Percentiles rank a stretch among this genome's conserved stretches.
phyloP scores from a whole-genome alignment of 805 yeast species.

The Ogataea pignaliae region DNA sequence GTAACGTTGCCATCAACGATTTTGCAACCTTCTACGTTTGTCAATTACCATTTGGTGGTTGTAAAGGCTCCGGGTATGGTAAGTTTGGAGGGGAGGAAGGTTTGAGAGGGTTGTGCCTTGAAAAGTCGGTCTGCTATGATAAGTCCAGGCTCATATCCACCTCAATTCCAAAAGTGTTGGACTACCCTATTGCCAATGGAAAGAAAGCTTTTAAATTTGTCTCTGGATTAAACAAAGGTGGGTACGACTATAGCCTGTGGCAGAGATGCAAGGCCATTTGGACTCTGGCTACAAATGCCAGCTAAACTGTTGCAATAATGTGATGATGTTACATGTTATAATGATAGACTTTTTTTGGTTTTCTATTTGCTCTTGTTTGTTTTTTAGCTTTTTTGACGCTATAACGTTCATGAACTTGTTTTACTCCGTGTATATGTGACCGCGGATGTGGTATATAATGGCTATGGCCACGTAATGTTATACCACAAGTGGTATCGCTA shows the following conservation, averaged over 20 bases:
- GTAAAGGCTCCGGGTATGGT: slow-evolving; percentile 90
- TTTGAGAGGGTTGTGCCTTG: slow-evolving; percentile 78
- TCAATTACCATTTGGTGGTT: slow-evolving; percentile 97
- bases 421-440: too few species aligned
- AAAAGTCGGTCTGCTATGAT: slow-evolving; percentile 86
- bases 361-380: too few species aligned
- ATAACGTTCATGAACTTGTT: too few species aligned
- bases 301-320: slow-evolving; percentile 3
- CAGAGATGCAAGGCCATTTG: slow-evolving; percentile 53
- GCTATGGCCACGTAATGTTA: too few species aligned
- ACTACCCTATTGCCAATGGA: slow-evolving; percentile 83
- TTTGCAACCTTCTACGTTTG: slow-evolving; percentile 95
- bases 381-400: too few species aligned
- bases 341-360: background rate
- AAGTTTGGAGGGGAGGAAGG: slow-evolving; percentile 99
- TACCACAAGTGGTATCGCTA: too few species aligned
- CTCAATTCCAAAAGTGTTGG: slow-evolving; percentile 80
- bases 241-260: slow-evolving; percentile 76
- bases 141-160: slow-evolving; percentile 74
- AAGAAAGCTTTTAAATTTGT: slow-evolving; percentile 88
- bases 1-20: slow-evolving; percentile 95
- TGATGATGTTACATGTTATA: background rate
- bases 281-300: slow-evolving; percentile 46
- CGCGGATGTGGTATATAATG: too few species aligned
- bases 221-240: slow-evolving; percentile 72